phyloP scores from a whole-genome alignment of 139 green algal genomes.

The Picochlorum sp. region DNA sequence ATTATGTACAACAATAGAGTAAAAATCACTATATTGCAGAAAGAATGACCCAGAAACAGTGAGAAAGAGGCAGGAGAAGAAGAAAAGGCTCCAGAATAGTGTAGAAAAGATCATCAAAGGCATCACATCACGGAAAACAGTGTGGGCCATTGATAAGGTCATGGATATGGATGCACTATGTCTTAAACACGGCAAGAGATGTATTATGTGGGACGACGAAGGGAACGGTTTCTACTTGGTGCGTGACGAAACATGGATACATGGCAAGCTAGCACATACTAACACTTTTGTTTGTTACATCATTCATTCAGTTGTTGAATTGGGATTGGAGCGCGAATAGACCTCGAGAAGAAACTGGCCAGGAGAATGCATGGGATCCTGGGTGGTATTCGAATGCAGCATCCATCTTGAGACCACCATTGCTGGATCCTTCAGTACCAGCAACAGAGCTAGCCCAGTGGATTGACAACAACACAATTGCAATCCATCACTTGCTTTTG shows the following conservation, averaged over 20 bases:
- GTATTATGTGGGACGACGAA: conserved; percentile 34
- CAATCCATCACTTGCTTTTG: conserved; percentile 12
- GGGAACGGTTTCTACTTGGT: conserved; percentile 25
- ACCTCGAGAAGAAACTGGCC: neutral
- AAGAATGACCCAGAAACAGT: conserved; percentile 21
- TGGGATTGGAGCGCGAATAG: conserved; percentile 33
- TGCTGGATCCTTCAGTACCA: conserved; percentile 14
- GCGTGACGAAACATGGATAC: neutral
- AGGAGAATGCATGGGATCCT: neutral
- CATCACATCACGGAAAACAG: neutral
- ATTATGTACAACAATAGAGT: no score
- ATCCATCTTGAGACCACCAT: conserved; percentile 11
- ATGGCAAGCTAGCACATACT: no score
- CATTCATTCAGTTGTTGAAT: conserved; percentile 20
- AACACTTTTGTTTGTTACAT: neutral
- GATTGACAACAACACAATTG: conserved; percentile 27
- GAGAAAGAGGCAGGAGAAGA: neutral
- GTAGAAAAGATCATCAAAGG: conserved; percentile 2
- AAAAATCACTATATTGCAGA: conserved; percentile 6
- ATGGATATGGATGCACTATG: conserved; percentile 18
- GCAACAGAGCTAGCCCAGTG: conserved; percentile 14
- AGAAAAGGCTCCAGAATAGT: conserved; percentile 5
- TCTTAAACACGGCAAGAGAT: conserved; percentile 15
- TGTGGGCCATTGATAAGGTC: conserved; percentile 4
- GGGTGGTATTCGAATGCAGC: conserved; percentile 22